These are phyloP conservation scores for Taphrina wiesneri DNA, from an alignment of 1,139 yeast species.

Conservation along the genomic window DNA sequence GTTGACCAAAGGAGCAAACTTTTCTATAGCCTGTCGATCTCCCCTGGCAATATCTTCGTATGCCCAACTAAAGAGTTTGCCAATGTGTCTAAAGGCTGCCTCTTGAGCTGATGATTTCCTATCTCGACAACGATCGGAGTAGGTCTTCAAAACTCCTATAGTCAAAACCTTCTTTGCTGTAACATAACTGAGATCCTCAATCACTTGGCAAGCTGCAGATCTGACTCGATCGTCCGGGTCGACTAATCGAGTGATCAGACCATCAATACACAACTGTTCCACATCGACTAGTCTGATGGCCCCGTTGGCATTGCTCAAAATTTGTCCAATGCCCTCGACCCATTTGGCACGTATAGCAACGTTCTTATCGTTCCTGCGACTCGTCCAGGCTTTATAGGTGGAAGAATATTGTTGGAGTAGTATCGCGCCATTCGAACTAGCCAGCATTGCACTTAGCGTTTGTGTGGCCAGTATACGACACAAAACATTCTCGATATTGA, in stretches of 20 bases:
- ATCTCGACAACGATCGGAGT: conserved; percentile 69
- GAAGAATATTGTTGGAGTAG: conserved; percentile 62
- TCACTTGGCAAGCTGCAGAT: conserved; percentile 57
- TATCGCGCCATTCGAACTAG: conserved; percentile 54
- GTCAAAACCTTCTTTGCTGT: conserved; percentile 45
- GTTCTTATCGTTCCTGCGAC: conserved; percentile 70
- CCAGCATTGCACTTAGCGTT: conserved; percentile 68
- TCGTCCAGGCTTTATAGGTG: conserved; percentile 71
- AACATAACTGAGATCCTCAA: conserved; percentile 49
- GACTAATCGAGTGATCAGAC: conserved; percentile 65
- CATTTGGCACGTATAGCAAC: conserved; percentile 66
- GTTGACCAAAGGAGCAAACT: conserved; percentile 62
- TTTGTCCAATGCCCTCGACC: conserved; percentile 59
- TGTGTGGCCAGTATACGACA: conserved; percentile 70
- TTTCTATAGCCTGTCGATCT: conserved; percentile 39
- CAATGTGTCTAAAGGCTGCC: conserved; percentile 58
- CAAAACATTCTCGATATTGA: conserved; percentile 63
- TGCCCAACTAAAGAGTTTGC: conserved; percentile 54
- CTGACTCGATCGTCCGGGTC: conserved; percentile 80
- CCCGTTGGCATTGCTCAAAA: conserved; percentile 49
- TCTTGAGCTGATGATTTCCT: conserved; percentile 66
- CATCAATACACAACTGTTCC: conserved; percentile 55
- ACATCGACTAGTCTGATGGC: conserved; percentile 48
- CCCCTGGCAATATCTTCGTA: conserved; percentile 42
- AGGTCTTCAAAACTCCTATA: conserved; percentile 54